Base-by-base conservation (phyloP, 345 rosid genomes). In the Eucalyptus curtisii region DNA sequence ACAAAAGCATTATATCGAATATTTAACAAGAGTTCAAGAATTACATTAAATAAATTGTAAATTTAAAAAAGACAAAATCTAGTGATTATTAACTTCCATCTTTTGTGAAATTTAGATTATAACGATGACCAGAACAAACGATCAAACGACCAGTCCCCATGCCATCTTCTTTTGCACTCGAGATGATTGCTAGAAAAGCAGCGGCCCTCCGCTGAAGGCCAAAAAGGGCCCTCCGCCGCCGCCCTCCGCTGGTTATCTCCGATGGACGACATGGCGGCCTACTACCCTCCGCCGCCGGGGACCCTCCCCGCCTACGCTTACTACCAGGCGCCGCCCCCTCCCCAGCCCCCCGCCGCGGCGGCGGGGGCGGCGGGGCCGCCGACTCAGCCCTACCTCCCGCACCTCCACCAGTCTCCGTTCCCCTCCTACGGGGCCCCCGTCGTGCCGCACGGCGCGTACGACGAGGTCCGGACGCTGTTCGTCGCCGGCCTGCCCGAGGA, bases 401-500 rank as follows among this genome's bases (percentile, higher is more conserved):
- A 90, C 10, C 88, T 91, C 22, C 89, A 89, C 48, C 89, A 92
- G 44, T 24, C 84, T 20, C 84, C 84, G 13, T 76, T 76, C 3
- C 89, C 97, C 11, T 86, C 93, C 47, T 93, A 95, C 90, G 89
- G 86, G 10, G 89, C 93, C 84, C 86, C 93, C 10, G 90, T 88
- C 64, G 71, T 87, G 10, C 66, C 94, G 4, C 87, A 89, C 53
- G 90, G 90, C 8, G 50, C 90, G 79, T 89, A 93, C 57, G 95
- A 94, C 88, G 93, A 92, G 88, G 94, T 97, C 86, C 95, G 99
- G 27, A 96, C 98, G 30, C 96, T 96, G n/a, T 97, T 96, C 92
- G 91, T 96, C 15, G 99, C 99, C 4, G 98, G 99, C 37, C 91
- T 96, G 45, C 98, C 99, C 22, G 98, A 97, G 76, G 98, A 96